phyloP scores from a whole-genome alignment of 352 stramenopile genomes.

The Pythium diclinum region DNA sequence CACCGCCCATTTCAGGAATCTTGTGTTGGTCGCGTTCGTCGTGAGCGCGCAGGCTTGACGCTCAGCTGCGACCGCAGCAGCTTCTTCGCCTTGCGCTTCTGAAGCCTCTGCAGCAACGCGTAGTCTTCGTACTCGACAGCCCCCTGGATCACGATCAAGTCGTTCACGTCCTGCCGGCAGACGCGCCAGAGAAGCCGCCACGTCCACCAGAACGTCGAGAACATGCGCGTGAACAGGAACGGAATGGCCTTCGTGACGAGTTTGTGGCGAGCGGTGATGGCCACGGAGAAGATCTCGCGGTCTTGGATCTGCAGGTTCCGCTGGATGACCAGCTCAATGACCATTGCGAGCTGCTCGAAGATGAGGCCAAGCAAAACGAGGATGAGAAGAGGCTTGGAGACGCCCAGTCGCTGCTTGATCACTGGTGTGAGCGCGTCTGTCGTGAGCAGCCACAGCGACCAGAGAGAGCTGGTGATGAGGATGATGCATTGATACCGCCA shows the following conservation, averaged over 20 bases:
- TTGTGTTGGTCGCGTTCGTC: neutral
- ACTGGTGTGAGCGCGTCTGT: constrained; percentile 23
- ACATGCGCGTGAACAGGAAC: constrained; percentile 21
- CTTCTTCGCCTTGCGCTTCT: neutral
- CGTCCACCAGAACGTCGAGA: constrained; percentile 15
- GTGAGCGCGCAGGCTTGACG: neutral
- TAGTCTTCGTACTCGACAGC: constrained; percentile 18
- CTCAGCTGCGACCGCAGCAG: neutral
- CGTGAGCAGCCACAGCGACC: constrained; percentile 18
- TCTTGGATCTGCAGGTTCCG: constrained; percentile 11
- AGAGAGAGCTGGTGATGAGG: constrained; percentile 7
- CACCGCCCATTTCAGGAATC: neutral
- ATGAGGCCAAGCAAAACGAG: constrained; percentile 1
- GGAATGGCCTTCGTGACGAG: constrained; percentile 11
- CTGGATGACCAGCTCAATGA: constrained; percentile 14
- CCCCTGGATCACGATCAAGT: constrained; percentile 26
- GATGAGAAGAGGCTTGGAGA: neutral
- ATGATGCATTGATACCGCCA: constrained; percentile 11
- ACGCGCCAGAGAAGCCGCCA: constrained; percentile 23
- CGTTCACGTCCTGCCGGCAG: constrained; percentile 2
- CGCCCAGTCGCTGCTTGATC: constrained; percentile 16
- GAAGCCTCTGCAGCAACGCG: neutral
- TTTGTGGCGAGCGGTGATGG: neutral
- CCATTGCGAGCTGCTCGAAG: neutral
- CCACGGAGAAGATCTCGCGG: neutral